Percentiles rank a stretch among this genome's conserved stretches.
These are phyloP conservation scores for Lentinus brumalis DNA, from an alignment of 768 basidiomycete genomes.

Conservation along the genomic window DNA sequence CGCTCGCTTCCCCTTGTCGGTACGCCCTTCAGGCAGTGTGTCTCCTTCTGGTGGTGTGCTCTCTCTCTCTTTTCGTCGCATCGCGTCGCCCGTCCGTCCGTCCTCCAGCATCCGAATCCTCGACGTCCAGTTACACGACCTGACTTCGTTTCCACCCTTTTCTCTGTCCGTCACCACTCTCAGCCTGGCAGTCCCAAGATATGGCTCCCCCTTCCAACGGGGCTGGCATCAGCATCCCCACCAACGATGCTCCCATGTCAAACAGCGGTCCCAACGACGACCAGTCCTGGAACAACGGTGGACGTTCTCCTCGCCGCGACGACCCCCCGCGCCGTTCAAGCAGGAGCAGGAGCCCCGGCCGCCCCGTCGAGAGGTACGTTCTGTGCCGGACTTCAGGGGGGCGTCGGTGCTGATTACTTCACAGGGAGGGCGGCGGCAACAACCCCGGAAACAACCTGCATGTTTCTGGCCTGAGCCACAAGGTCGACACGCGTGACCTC, in stretches of 20 bases:
- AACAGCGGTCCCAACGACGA: conserved; percentile 61
- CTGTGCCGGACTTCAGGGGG: not conserved
- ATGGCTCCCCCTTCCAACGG: conserved; percentile 59
- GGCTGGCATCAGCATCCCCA: conserved; percentile 71
- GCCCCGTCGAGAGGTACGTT: conserved; percentile 54
- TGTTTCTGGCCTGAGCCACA: conserved; percentile 59
- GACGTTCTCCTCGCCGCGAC: conserved; percentile 47
- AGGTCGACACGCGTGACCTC: conserved; percentile 81
- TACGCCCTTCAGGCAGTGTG: conserved; percentile 10
- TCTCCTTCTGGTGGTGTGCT: conserved; percentile 17
- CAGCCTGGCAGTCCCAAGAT: conserved; percentile 87
- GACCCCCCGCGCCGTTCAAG: conserved; percentile 67
- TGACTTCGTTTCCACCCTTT: conserved; percentile 38
- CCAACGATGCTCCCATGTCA: conserved; percentile 45
- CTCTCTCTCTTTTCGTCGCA: conserved; percentile 7
- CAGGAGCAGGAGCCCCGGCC: conserved; percentile 76
- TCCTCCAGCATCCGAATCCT: conserved; percentile 25
- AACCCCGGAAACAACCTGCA: conserved; percentile 72
- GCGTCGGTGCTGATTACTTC: not conserved
- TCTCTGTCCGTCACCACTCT: conserved; percentile 40
- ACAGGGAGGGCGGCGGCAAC: conserved; percentile 36
- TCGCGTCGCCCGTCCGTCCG: conserved; percentile 23
- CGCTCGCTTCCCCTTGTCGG: conserved; percentile 2
- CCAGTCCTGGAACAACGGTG: conserved; percentile 50
- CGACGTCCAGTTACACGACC: conserved; percentile 39